Conservation (phyloP, 202 grass and related monocot species). For the Zoysia matrella region DNA sequence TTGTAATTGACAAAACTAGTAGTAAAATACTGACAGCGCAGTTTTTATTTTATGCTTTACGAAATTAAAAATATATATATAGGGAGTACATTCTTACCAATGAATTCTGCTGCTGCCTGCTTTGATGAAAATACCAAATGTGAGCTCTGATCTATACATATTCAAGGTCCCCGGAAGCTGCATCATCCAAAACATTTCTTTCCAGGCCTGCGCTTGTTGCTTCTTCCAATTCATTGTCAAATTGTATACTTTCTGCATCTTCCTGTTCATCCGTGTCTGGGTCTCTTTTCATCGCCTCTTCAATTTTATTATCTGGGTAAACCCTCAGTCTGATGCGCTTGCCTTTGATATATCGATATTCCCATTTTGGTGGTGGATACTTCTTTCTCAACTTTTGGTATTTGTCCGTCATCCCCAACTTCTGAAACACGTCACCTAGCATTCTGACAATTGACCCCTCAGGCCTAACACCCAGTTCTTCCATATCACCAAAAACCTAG, state of each 20-base stretch:
- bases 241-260: constrained; percentile 32
- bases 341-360: constrained; percentile 82
- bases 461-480: constrained; percentile 88
- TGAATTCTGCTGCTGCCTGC: constrained; percentile 11
- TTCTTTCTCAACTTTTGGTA: constrained; percentile 82
- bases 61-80: too few relatives aligned
- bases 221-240: constrained; percentile 42
- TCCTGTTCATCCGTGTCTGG: constrained; percentile 10
- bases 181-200: constrained; percentile 47
- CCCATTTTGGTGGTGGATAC: constrained; percentile 85
- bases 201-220: constrained; percentile 28
- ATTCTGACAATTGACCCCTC: constrained; percentile 80
- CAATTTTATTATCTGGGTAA: constrained; percentile 38
- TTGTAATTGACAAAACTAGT: not conserved
- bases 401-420: constrained; percentile 90
- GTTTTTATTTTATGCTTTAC: too few relatives aligned
- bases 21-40: too few relatives aligned
- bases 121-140: constrained; percentile 15
- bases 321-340: constrained; percentile 81
- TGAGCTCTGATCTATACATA: constrained; percentile 46
- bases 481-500: constrained; percentile 97
- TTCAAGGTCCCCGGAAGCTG: constrained; percentile 47
- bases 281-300: constrained; percentile 22
- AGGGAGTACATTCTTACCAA: not conserved
- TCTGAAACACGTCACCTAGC: constrained; percentile 78